Evolutionary conservation across 2,329 filamentous ascomycete genomes (phyloP).

Genomic region (Colletotrichum phormii): DNA sequence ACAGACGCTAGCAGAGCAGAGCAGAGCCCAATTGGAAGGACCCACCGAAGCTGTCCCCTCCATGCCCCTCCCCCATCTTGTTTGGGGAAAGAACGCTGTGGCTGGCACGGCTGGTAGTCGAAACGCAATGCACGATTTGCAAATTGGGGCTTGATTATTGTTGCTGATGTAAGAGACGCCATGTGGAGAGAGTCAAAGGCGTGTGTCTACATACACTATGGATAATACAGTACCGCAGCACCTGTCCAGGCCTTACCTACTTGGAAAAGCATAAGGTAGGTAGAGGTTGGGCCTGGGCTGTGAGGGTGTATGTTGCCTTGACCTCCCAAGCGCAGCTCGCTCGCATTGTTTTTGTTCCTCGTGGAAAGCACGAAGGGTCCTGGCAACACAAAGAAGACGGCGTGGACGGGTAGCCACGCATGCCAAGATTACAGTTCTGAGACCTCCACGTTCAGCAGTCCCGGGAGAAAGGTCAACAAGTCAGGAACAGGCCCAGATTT

Average conservation of each 20-base stretch:
- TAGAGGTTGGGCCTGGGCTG: too few relatives aligned
- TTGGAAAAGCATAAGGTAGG: too few relatives aligned
- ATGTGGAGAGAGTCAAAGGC: not conserved
- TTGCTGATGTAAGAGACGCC: not conserved
- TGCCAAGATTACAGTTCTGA: not conserved
- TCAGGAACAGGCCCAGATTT: not conserved
- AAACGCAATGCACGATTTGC: not conserved
- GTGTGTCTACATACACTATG: not conserved
- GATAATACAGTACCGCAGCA: not conserved
- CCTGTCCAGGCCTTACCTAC: too few relatives aligned
- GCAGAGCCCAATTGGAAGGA: not conserved
- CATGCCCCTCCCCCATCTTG: not conserved
- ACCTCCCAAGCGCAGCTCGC: not conserved
- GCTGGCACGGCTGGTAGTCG: too few relatives aligned
- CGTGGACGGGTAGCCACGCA: not conserved
- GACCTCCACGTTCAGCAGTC: not conserved
- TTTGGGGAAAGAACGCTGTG: not conserved
- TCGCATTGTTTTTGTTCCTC: not conserved
- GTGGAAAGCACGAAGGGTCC: slow-evolving; percentile 2
- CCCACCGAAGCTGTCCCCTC: not conserved
- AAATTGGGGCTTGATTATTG: not conserved
- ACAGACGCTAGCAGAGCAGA: not conserved
- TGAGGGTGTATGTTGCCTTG: not conserved
- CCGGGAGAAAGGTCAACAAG: not conserved
- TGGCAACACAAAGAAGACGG: not conserved